Base-by-base conservation (phyloP, 2,329 filamentous ascomycete species). In the Cladosporium austrohemisphaericum region DNA sequence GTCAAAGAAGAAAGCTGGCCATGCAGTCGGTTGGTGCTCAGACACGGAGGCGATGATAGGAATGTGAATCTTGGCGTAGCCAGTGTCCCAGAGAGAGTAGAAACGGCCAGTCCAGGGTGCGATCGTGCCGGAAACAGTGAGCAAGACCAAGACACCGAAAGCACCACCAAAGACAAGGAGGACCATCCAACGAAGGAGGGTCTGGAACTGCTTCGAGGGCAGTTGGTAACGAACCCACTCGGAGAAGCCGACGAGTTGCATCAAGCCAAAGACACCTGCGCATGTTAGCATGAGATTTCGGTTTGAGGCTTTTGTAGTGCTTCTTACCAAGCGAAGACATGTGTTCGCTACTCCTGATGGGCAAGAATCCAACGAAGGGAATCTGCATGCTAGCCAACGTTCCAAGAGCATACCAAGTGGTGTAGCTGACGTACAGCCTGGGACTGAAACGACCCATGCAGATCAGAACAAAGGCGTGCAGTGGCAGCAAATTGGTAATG, bases 21-120 rank as follows among this genome's bases (percentile, higher is more conserved):
- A 98, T 35, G 93, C 93, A 29, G 93, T 98, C 48, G 93, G 93
- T 74, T 98, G 93, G 75, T 98, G 93, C 74, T 98, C 93, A 1
- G 93, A 98, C 38, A 98, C 93, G n/a, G 93, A 98, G 3, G 93
- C 93, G 68, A 98, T 98, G 66, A 98, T 98, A 54, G 93, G 93
- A 66, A 98, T 98, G 66, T 98, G 93, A 56, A 97, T 94, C 78
- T 98, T 98, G 63, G 93, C 93, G 67, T 98, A 98, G 61, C 89
- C 86, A 5, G 93, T 98, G 68, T 98, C 94, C 90, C 92, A 98
- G 25, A 98, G 83, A 18, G 94, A 98, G 76, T 98, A 98, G 80
- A 98, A 98, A 62, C 93, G 91, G 56, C 93, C 93, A 62, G 88
- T 90, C 93, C 93, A 98, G 14, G 94, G 93, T 18, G 94, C 93